A percentile compares a stretch with the other conserved stretches of the same genome.
Evolutionary conservation across 1,284 basidiomycete genomes (phyloP).

Genomic region (Leccinum pachyderme): DNA sequence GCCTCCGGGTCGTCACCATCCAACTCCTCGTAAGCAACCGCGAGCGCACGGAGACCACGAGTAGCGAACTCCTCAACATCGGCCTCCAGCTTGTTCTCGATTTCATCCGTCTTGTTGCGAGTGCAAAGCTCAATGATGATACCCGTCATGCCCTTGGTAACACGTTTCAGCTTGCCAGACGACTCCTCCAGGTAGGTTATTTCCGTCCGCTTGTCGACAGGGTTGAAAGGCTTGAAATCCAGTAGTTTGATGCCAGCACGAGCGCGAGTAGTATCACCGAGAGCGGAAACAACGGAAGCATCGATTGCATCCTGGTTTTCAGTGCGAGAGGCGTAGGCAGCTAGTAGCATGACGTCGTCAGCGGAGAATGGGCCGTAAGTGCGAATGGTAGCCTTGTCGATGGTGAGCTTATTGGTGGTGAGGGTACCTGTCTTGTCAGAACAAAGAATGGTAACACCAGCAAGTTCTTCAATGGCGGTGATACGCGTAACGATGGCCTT

Average conservation of each 20-base stretch:
- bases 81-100: conserved; percentile 89
- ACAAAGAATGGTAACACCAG: conserved; percentile 95
- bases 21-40: conserved; percentile 93
- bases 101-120: conserved; percentile 91
- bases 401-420: conserved; percentile 98
- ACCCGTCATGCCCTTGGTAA: conserved; percentile 99
- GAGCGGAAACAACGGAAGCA: conserved; percentile 78
- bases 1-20: conserved; percentile 78
- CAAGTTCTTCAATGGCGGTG: conserved; percentile 96
- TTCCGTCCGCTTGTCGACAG: conserved; percentile 98
- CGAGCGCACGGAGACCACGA: conserved; percentile 97
- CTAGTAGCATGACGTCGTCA: conserved; percentile 89
- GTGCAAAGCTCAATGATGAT: conserved; percentile 95
- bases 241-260: conserved; percentile 93
- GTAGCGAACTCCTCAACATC: conserved; percentile 95
- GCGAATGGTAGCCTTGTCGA: conserved; percentile 90
- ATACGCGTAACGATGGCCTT: conserved; percentile 99
- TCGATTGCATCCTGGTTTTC: conserved; percentile 99
- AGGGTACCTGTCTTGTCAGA: conserved; percentile 98
- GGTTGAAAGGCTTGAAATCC: conserved; percentile 99
- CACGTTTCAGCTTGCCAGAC: conserved; percentile 93
- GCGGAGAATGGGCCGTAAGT: conserved; percentile 88
- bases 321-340: conserved; percentile 94
- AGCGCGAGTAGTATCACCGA: conserved; percentile 72
- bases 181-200: conserved; percentile 96